Evolutionary conservation across 1,139 yeast species (phyloP), one percentile per base, ranked within the genome.

Genomic region (Taiozyma sp.): DNA sequence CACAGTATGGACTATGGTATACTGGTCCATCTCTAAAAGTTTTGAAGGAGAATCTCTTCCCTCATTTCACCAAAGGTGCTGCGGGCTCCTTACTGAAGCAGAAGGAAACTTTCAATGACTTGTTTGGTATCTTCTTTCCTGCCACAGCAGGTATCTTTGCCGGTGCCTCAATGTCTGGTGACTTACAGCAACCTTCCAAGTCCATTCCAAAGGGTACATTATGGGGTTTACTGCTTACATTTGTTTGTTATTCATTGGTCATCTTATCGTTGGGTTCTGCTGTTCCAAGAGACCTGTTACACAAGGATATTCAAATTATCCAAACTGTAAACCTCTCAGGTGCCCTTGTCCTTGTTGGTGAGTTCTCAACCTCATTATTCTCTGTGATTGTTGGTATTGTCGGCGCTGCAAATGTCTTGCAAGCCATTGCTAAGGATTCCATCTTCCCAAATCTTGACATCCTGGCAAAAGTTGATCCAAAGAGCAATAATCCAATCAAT

Each of bases 121-220:
- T 93, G 58, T 93, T 93, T 77, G 98, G 98, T 3, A 88, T 93
- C 49, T 89, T 93, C 67, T 93, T 93, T 72, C 98, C 99, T 14
- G 97, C 99, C 1, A 92, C 98, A 0, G 96, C 98, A 3, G 99
- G 99, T 54, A 92, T 93, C 43, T 87, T 92, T 67, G 98, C 99
- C 1, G 99, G 99, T n/a, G 97, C 98, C 1, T 87, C 96, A 16
- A 93, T 93, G 98, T 90, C 97, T 45, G 98, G 99, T n/a, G 97
- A 91, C 60, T 74, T 93, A 55, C 73, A 80, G 54, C 83, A 78
- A 52, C 99, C 99, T 0, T 88, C 97, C 0, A 83, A 79, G 59
- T 83, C 96, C 1, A 93, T 93, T 50, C 98, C 99, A 0, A 76
- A 78, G 54, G 99, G 99, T 9, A 93, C 99, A 0, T 69, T 93